A percentile compares a stretch with the other conserved stretches of the same genome.
Conservation (phyloP, 139 green algal species). For the Picochlorum sp. region DNA sequence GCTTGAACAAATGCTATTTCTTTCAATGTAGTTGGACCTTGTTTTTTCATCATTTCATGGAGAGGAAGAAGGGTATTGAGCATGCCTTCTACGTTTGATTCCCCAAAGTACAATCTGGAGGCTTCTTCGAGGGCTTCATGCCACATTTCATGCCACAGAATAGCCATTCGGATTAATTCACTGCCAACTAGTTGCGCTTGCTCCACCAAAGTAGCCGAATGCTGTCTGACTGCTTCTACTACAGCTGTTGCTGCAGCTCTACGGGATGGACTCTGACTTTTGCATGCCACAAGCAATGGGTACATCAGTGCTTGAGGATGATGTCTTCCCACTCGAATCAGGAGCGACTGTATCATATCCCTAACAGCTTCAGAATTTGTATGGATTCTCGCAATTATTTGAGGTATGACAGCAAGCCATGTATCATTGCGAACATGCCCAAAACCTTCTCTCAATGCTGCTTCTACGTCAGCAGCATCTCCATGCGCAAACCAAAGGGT, state of each 20-base stretch:
- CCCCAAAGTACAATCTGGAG: conserved; percentile 88
- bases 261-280: conserved; percentile 62
- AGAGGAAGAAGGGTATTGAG: conserved; percentile 87
- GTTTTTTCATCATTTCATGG: conserved; percentile 84
- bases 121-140: conserved; percentile 91
- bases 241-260: conserved; percentile 66
- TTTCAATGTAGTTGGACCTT: conserved; percentile 84
- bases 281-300: conserved; percentile 92
- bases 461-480: conserved; percentile 64
- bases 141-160: conserved; percentile 98
- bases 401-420: conserved; percentile 93
- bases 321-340: conserved; percentile 83
- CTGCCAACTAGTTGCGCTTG: conserved; percentile 65
- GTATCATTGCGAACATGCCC: conserved; percentile 91
- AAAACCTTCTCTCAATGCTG: conserved; percentile 83
- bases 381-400: conserved; percentile 97
- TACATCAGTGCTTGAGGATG: conserved; percentile 97
- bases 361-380: conserved; percentile 58
- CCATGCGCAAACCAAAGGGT: conserved; percentile 97
- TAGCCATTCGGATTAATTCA: conserved; percentile 96
- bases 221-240: conserved; percentile 74
- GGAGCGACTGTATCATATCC: conserved; percentile 80
- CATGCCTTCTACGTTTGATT: conserved; percentile 94
- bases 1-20: conserved; percentile 87
- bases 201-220: conserved; percentile 67